Percentiles rank a stretch among this genome's conserved stretches.
Conservation (phyloP, 2,329 filamentous ascomycete species). For the Scopulariopsis brevicaulis region DNA sequence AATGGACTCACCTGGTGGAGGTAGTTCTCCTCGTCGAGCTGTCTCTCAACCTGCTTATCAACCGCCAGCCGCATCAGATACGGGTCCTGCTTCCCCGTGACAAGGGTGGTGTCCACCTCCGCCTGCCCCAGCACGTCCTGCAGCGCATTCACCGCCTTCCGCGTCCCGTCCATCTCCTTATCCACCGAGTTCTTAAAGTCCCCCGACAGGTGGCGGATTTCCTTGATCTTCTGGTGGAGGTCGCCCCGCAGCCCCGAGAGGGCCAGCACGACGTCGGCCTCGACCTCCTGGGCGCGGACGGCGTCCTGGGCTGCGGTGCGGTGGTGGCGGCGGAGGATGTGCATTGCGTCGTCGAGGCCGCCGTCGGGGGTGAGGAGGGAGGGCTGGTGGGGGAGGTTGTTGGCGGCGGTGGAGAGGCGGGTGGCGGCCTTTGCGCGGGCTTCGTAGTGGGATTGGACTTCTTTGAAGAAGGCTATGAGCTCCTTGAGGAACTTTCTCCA, state of each 20-base stretch:
- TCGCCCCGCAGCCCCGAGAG: slow-evolving; percentile 79
- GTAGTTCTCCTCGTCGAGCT: slow-evolving; percentile 96
- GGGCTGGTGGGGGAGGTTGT: slow-evolving; percentile 64
- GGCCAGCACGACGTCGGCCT: slow-evolving; percentile 82
- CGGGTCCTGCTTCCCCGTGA: slow-evolving; percentile 78
- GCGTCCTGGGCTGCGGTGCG: slow-evolving; percentile 69
- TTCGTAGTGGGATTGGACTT: slow-evolving; percentile 85
- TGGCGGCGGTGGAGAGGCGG: slow-evolving; percentile 75
- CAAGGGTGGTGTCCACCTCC: slow-evolving; percentile 61
- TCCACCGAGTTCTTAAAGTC: slow-evolving; percentile 97
- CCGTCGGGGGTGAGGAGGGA: slow-evolving; percentile 62
- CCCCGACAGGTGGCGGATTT: slow-evolving; percentile 85
- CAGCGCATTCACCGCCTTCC: slow-evolving; percentile 67
- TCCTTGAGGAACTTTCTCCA: slow-evolving; percentile 96
- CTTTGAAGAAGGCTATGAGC: slow-evolving; percentile 84
- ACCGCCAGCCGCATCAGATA: slow-evolving; percentile 79
- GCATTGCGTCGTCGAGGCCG: slow-evolving; percentile 78
- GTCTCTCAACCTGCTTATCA: slow-evolving; percentile 81
- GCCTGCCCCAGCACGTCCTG: slow-evolving; percentile 71
- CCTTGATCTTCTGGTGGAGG: slow-evolving; percentile 91
- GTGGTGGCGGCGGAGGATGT: slow-evolving; percentile 73
- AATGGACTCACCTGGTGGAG: slow-evolving; percentile 65
- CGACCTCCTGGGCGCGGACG: slow-evolving; percentile 81
- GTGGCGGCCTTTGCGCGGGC: slow-evolving; percentile 68
- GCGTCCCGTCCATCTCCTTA: slow-evolving; percentile 82